These are phyloP conservation scores for Peterozyma xylosa DNA, from an alignment of 805 yeast genomes.

Conservation along the genomic window DNA sequence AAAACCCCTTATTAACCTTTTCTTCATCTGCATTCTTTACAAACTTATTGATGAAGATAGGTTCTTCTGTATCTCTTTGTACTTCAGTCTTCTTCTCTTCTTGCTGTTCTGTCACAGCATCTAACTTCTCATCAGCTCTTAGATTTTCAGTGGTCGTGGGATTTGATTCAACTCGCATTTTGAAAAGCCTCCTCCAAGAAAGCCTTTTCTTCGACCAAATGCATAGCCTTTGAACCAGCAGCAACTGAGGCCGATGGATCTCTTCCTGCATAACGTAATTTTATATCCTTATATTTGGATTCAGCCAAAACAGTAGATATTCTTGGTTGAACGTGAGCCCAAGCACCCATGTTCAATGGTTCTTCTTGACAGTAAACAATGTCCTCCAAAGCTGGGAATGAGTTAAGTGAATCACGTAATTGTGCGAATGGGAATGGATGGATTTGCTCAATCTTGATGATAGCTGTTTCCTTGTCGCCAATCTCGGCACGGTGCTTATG, in stretches of 20 bases:
- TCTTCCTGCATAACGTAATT: constrained; percentile 89
- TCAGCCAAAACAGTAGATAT: constrained; percentile 67
- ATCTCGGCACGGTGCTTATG: constrained; percentile 79
- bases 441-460: constrained; percentile 85
- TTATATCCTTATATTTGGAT: constrained; percentile 54
- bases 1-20: not conserved
- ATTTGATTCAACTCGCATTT: not conserved
- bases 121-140: not conserved
- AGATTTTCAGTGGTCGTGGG: constrained; percentile 3
- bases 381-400: constrained; percentile 79
- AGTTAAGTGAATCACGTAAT: constrained; percentile 72
- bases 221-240: constrained; percentile 90
- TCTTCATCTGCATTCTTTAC: not conserved
- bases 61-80: not conserved
- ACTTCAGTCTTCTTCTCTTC: not conserved
- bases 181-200: constrained; percentile 74
- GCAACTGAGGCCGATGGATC: constrained; percentile 98
- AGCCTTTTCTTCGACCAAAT: constrained; percentile 79
- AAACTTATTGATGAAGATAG: not conserved
- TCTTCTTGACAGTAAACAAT: constrained; percentile 98
- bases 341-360: constrained; percentile 95
- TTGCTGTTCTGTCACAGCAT: not conserved
- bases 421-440: constrained; percentile 99
- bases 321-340: constrained; percentile 79
- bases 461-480: constrained; percentile 77